These are phyloP conservation scores for Papilionanthe hybrid DNA, from an alignment of 116 monocot species.

Conservation along the genomic window DNA sequence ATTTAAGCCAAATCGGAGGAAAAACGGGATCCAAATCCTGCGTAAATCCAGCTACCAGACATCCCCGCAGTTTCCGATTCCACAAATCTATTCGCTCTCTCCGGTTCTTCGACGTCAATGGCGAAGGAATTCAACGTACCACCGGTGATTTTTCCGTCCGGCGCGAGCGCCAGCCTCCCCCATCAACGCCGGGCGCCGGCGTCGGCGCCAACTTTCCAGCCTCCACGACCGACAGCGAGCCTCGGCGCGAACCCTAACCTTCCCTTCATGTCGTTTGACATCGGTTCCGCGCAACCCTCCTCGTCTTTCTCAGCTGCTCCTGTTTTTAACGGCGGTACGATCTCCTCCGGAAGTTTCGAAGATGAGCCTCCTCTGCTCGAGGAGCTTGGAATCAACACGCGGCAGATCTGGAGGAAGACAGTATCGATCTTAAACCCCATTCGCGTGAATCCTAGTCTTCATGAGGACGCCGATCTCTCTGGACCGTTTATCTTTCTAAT, in stretches of 20 bases:
- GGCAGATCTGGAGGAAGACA: constrained; percentile 88
- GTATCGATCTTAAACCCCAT: constrained; percentile 65
- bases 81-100: too few species aligned
- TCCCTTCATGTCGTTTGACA: constrained; percentile 75
- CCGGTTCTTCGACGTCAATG: constrained; percentile 19
- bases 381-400: constrained; percentile 86
- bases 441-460: constrained; percentile 40
- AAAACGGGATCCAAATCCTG: too few species aligned
- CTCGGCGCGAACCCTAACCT: constrained; percentile 21
- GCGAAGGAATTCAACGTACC: constrained; percentile 70
- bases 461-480: constrained; percentile 73
- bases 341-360: constrained; percentile 42
- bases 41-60: too few species aligned
- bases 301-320: constrained; percentile 51
- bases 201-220: constrained; percentile 27
- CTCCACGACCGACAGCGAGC: constrained; percentile 13
- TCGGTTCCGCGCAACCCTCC: constrained; percentile 34
- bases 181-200: constrained; percentile 33
- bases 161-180: constrained; percentile 14
- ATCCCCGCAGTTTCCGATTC: neutral
- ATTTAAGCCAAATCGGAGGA: too few species aligned
- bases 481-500: constrained; percentile 72
- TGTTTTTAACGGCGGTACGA: constrained; percentile 18
- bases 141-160: constrained; percentile 58
- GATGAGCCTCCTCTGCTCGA: constrained; percentile 78